These are phyloP conservation scores for Trypanosomatidae sp. DNA, from an alignment of 208 protist species.

Conservation along the genomic window DNA sequence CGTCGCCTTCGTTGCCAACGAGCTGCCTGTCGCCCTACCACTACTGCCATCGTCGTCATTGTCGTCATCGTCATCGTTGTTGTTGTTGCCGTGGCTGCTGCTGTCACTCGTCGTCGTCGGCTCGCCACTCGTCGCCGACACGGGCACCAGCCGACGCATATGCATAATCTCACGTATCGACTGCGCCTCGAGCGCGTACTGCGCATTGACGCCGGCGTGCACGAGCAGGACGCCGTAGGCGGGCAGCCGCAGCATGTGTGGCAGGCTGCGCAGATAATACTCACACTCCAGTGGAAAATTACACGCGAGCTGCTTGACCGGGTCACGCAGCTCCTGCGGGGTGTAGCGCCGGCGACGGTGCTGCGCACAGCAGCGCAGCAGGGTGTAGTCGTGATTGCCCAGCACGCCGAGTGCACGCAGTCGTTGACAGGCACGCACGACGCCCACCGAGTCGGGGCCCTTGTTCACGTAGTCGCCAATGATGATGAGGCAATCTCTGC, in stretches of 20 bases:
- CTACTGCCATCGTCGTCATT: constrained; percentile 1
- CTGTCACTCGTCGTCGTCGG: not conserved
- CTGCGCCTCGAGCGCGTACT: constrained; percentile 42
- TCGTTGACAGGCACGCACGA: constrained; percentile 40
- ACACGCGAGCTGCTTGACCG: constrained; percentile 62
- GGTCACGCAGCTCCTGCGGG: constrained; percentile 43
- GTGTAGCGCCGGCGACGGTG: constrained; percentile 28
- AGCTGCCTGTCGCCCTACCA: too few species aligned
- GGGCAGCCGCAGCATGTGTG: constrained; percentile 77
- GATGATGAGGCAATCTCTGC: constrained; percentile 64
- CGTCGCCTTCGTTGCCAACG: too few species aligned
- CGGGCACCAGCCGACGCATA: constrained; percentile 45
- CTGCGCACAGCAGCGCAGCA: constrained; percentile 44
- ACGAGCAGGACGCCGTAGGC: constrained; percentile 70
- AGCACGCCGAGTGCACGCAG: constrained; percentile 68
- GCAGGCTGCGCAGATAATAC: constrained; percentile 65
- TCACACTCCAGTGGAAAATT: constrained; percentile 58
- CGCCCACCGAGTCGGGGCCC: constrained; percentile 71
- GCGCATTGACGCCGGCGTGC: constrained; percentile 71
- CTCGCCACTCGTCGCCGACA: constrained; percentile 6
- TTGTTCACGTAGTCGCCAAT: constrained; percentile 87
- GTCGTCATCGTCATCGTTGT: constrained; percentile 1
- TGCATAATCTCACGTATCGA: constrained; percentile 76
- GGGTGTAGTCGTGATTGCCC: constrained; percentile 85
- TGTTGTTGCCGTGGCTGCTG: constrained; percentile 1